Base-by-base conservation (phyloP, 176 grass and related monocot genomes). In the Aegilops speltoides region DNA sequence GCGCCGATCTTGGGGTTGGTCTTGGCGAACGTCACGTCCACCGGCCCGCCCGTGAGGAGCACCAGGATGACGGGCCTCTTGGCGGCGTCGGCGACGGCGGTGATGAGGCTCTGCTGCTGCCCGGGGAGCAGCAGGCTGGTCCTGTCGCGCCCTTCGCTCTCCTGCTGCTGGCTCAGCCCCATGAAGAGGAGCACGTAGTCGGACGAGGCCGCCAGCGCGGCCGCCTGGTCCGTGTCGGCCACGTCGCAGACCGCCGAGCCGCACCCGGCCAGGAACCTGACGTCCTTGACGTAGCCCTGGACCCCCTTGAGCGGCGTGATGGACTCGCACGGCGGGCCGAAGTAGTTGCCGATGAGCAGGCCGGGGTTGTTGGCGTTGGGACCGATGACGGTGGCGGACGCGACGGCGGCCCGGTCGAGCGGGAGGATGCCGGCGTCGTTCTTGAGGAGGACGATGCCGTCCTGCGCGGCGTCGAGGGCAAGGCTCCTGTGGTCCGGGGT, bases 371-470 rank as follows among this genome's bases (percentile, higher is more conserved):
- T 88, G n/a, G 91, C 89, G 62, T 95, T 95, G 11, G 87, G 95
- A 0, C 95, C 95, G 56, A 97, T 95, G 70, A 91, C 79, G 3
- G 79, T 93, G 5, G 88, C 82, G 0, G 91, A 88, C 8, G 37
- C 38, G 17, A 93, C 70, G 2, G 77, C 11, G 0, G 15, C 33
- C 0, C 43, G 68, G 59, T 74, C 76, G 10, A 97, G 85, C 4
- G 93, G 93, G 31, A 97, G 91, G n/a, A 63, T 8, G 31, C 52
- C 62, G 0, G 38, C 24, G 22, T 40, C 22, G 87, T 97, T 95
- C 89, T 97, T 93, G 70, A 97, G 85, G 10, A 97, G 82, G 17
- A 97, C 95, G 15, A 93, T 93, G 89, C 95, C 95, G 72, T 97
- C 87, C 25, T 80, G 63, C 13, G 93, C 93, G 2, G 95, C 95